Conservation (phyloP, 2,329 filamentous ascomycete genomes). For the Alternaria sp. region DNA sequence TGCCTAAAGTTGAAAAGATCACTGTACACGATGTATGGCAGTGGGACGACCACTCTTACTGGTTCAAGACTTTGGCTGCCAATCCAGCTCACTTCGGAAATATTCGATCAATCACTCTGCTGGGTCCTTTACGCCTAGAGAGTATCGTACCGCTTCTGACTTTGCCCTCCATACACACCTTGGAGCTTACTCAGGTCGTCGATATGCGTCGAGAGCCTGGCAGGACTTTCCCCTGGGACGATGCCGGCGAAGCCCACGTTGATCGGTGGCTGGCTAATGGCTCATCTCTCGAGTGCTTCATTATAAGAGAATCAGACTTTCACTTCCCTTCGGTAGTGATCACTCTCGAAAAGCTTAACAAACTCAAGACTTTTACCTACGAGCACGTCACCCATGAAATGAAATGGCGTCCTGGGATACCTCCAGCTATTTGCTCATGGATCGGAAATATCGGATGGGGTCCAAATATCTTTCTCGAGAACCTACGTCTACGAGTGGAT, state of each 20-base stretch:
- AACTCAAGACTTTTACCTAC: constrained; percentile 10
- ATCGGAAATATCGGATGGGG: neutral
- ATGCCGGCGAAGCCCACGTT: neutral
- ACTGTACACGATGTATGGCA: constrained; percentile 5
- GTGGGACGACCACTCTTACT: constrained; percentile 14
- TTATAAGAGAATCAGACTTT: constrained; percentile 1
- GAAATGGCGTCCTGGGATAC: neutral
- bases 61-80: constrained; percentile 4
- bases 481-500: neutral
- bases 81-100: constrained; percentile 4
- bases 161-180: constrained; percentile 5
- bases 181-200: constrained; percentile 2
- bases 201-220: constrained; percentile 3
- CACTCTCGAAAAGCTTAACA: neutral
- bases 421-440: neutral
- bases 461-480: neutral
- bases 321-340: neutral
- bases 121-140: constrained; percentile 10
- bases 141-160: constrained; percentile 14
- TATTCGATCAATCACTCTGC: constrained; percentile 5
- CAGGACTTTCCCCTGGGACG: constrained; percentile 1
- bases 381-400: constrained; percentile 2
- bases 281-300: constrained; percentile 6
- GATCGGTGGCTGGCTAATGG: neutral
- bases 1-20: constrained; percentile 7